These are phyloP conservation scores for Xylaria sp. DNA, from an alignment of 2,329 filamentous ascomycete genomes.

Conservation along the genomic window DNA sequence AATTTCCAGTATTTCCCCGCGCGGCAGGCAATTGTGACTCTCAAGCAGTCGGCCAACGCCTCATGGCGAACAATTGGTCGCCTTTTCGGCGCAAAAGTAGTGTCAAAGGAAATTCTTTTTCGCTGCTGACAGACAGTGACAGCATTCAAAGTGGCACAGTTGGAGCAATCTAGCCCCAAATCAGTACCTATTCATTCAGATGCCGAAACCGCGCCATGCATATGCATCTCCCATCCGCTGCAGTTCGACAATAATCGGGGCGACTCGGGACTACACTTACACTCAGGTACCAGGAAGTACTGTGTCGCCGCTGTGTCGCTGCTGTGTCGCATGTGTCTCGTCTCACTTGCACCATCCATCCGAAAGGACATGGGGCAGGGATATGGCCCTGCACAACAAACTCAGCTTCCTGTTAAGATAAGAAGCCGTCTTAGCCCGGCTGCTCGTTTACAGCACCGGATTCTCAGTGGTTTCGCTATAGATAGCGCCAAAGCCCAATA, in stretches of 20 bases:
- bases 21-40: neutral
- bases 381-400: conserved; percentile 4
- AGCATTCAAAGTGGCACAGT: no score
- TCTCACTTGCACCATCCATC: neutral
- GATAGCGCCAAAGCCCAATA: neutral
- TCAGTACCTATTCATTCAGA: neutral
- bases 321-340: neutral
- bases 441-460: neutral
- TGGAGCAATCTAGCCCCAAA: conserved; percentile 2
- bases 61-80: neutral
- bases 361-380: neutral
- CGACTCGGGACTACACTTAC: neutral
- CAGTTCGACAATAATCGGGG: neutral
- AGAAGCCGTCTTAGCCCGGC: neutral
- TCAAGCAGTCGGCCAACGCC: neutral
- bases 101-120: neutral
- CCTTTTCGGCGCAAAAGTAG: neutral
- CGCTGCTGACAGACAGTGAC: neutral
- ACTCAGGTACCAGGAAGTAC: neutral
- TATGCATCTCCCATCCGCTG: conserved; percentile 22
- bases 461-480: neutral
- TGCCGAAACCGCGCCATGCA: conserved; percentile 20
- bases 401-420: conserved; percentile 27
- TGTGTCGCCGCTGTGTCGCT: neutral
- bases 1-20: neutral